Conservation (phyloP, 768 basidiomycete genomes). For the Boletus rex-veris region DNA sequence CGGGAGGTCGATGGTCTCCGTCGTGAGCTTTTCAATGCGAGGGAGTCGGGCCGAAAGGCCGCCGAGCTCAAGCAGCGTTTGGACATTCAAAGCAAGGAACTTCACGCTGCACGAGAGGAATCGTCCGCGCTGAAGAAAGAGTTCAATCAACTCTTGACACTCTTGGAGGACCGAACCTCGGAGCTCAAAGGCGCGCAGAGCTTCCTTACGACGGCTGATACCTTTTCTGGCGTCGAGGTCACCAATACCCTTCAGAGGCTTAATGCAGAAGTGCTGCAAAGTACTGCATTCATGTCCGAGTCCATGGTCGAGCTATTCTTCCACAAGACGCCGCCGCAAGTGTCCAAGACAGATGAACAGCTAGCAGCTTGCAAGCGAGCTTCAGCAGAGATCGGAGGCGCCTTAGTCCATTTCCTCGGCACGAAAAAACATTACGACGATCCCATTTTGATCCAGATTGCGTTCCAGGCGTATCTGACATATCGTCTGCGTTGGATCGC, state of each 20-base stretch:
- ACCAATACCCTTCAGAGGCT: constrained; percentile 41
- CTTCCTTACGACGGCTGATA: constrained; percentile 44
- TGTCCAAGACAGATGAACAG: constrained; percentile 21
- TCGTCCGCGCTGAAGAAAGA: constrained; percentile 28
- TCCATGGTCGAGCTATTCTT: constrained; percentile 42
- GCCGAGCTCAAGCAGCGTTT: constrained; percentile 17
- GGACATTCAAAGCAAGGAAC: constrained; percentile 20
- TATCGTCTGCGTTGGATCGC: constrained; percentile 29
- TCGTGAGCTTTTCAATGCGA: constrained; percentile 11
- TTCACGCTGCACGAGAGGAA: constrained; percentile 23
- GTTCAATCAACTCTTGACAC: constrained; percentile 23
- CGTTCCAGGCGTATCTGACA: constrained; percentile 31
- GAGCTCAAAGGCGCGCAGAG: constrained; percentile 45
- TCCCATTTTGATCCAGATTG: constrained; percentile 36
- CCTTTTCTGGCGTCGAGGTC: constrained; percentile 44
- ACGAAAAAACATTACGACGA: constrained; percentile 31
- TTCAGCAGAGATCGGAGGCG: constrained; percentile 17
- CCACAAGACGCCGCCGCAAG: constrained; percentile 13
- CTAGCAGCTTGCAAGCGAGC: constrained; percentile 22
- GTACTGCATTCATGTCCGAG: constrained; percentile 46
- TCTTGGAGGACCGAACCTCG: constrained; percentile 40
- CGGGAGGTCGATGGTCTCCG: constrained; percentile 18
- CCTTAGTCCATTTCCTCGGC: constrained; percentile 26
- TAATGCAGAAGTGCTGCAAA: constrained; percentile 48
- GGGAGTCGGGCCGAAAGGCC: constrained; percentile 9